These are phyloP conservation scores for Hemerocallis citrina DNA, from an alignment of 106 monocot species.

Conservation along the genomic window DNA sequence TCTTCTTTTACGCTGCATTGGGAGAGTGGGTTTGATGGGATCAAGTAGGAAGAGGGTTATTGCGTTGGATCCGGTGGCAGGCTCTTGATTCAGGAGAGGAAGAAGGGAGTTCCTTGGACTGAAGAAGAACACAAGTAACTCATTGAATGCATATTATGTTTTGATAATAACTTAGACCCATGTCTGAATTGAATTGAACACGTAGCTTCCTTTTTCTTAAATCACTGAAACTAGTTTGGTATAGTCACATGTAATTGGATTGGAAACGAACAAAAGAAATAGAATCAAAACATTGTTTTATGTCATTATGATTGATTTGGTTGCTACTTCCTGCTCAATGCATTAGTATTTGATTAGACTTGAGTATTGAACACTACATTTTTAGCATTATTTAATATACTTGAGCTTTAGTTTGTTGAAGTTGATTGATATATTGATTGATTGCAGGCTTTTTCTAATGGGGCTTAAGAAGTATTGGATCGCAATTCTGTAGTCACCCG, in stretches of 20 bases:
- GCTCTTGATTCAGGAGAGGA: conserved; percentile 65
- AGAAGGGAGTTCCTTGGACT: conserved; percentile 90
- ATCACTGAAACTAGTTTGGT: background rate
- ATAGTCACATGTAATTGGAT: background rate
- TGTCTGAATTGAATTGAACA: background rate
- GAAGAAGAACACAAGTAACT: conserved; percentile 86
- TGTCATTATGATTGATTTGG: too few species aligned
- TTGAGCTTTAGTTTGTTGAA: background rate
- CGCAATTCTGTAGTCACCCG: conserved; percentile 63
- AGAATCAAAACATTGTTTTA: too few species aligned
- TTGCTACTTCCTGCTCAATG: background rate
- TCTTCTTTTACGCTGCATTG: conserved; percentile 46
- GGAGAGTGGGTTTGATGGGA: conserved; percentile 18
- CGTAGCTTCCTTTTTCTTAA: background rate
- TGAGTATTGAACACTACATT: background rate
- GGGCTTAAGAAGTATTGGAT: conserved; percentile 80
- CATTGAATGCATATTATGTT: too few species aligned
- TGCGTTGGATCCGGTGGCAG: conserved; percentile 26
- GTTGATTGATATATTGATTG: background rate
- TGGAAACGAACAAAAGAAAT: too few species aligned
- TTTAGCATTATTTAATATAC: background rate
- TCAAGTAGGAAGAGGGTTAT: conserved; percentile 16
- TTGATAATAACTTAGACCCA: too few species aligned
- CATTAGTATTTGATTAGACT: background rate
- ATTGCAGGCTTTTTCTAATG: conserved; percentile 64